These are phyloP conservation scores for Fusarium praegraminearum DNA, from an alignment of 2,329 filamentous ascomycete species.

Conservation along the genomic window DNA sequence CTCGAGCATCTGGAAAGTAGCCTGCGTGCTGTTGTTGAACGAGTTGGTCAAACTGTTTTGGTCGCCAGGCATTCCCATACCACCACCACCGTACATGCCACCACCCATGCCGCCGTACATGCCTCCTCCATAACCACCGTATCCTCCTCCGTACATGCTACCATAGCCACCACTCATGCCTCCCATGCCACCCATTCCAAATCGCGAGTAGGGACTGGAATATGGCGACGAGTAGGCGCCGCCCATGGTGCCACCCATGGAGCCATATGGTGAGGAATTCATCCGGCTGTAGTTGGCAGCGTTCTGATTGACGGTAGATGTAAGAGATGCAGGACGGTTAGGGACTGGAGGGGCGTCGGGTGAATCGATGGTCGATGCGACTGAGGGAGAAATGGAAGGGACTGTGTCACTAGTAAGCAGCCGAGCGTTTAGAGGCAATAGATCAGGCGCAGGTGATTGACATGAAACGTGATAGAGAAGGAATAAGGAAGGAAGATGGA, in stretches of 20 bases:
- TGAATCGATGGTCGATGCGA: constrained; percentile 53
- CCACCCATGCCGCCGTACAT: constrained; percentile 58
- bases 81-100: constrained; percentile 58
- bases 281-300: constrained; percentile 81
- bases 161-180: constrained; percentile 28
- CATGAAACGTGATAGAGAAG: constrained; percentile 2
- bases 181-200: constrained; percentile 46
- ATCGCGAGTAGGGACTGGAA: constrained; percentile 59
- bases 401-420: constrained; percentile 44
- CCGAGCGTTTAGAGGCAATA: constrained; percentile 40
- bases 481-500: constrained; percentile 3
- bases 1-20: constrained; percentile 98
- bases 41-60: constrained; percentile 94
- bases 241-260: constrained; percentile 57
- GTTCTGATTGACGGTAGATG: constrained; percentile 86
- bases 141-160: constrained; percentile 46
- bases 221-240: constrained; percentile 59
- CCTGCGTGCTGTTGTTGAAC: constrained; percentile 93
- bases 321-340: constrained; percentile 81
- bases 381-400: constrained; percentile 58
- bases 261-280: constrained; percentile 65
- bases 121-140: constrained; percentile 58
- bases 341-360: constrained; percentile 77
- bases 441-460: constrained; percentile 2
- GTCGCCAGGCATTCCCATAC: constrained; percentile 75